Evolutionary conservation across 306 rosid genomes (phyloP), one percentile per base, ranked within the genome.

Genomic region (Trifolium fragiferum): DNA sequence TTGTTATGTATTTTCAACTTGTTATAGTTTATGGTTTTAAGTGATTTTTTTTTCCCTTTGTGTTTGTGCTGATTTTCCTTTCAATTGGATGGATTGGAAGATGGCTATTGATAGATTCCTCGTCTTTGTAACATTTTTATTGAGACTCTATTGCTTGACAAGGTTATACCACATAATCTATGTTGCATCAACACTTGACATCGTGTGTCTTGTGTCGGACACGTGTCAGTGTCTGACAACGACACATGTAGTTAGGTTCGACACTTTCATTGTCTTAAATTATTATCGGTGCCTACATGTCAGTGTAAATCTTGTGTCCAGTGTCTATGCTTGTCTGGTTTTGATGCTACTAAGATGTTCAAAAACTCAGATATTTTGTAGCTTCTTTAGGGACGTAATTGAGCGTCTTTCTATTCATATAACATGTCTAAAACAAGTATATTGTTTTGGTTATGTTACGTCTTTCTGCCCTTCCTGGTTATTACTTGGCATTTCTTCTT

Each of bases 291-390:
- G 6, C 3, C 12, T 15, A 14, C 0, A 1, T 15, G 54, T 49
- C 54, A 1, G 20, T 49, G 54, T 49, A 10, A 47, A 15, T 14
- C 19, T 47, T 5, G 54, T 47, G 18, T 47, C 18, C 5, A 8
- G 25, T 51, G 58, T 16, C 0, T 2, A 10, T 18, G 30, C 5
- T 3, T 54, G 1, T 50, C 3, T 19, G 14, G 15, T 10, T 73
- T 33, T 74, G 72, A 5, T 58, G 58, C 43, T 12, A 33, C 60
- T 15, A 15, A 66, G 58, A 44, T 58, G 68, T 71, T 83, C 32
- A 54, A 12, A 23, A 74, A 30, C 32, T 10, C 51, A 19, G 47
- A 35, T 25, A 37, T 61, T 20, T 20, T 37, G 9, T 44, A 57
- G 69, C 73, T 58, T 35, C 63, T 61, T 13, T 37, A 16, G 8